Percentiles rank a stretch among this genome's conserved stretches.
Evolutionary conservation across 371 early-diverging fungal genomes (phyloP).

Genomic region (Blyttiomyces sp.): DNA sequence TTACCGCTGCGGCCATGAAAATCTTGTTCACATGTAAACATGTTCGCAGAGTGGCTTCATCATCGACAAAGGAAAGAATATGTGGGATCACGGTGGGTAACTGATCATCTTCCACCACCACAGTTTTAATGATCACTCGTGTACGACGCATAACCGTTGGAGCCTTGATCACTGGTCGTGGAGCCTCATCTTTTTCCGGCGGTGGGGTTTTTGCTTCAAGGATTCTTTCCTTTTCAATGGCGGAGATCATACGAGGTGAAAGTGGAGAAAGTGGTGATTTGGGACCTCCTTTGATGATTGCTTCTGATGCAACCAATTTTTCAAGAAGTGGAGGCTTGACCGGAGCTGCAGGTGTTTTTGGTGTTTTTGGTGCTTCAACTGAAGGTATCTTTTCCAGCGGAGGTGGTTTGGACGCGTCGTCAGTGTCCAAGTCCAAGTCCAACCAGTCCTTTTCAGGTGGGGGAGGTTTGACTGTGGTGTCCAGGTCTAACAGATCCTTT

Average conservation of each 20-base stretch:
- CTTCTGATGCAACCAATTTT: too few species aligned
- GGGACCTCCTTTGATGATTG: too few species aligned
- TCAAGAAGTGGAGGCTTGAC: too few species aligned
- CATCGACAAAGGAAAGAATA: conserved; percentile 15
- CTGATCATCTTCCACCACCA: conserved; percentile 4
- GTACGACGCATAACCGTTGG: conserved; percentile 2
- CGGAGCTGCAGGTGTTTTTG: too few species aligned
- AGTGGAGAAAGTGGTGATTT: too few species aligned
- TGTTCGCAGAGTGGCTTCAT: conserved; percentile 16
- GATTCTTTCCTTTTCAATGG: conserved; percentile 8
- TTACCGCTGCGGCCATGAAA: conserved; percentile 16
- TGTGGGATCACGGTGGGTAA: conserved; percentile 17
- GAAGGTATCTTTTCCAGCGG: too few species aligned
- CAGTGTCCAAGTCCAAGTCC: too few species aligned
- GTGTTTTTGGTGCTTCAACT: too few species aligned
- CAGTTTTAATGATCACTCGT: conserved; percentile 5
- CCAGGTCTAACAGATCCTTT: too few species aligned
- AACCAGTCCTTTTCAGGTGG: too few species aligned
- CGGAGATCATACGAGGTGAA: conserved; percentile 6
- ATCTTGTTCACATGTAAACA: conserved; percentile 20
- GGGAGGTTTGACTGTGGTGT: too few species aligned
- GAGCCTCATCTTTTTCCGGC: conserved; percentile 9
- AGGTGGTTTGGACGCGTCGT: too few species aligned
- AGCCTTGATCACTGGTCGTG: neutral
- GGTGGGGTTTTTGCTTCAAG: conserved; percentile 1